phyloP scores from a whole-genome alignment of 2,329 filamentous ascomycete species.

The Acephala macrosclerotiorum region DNA sequence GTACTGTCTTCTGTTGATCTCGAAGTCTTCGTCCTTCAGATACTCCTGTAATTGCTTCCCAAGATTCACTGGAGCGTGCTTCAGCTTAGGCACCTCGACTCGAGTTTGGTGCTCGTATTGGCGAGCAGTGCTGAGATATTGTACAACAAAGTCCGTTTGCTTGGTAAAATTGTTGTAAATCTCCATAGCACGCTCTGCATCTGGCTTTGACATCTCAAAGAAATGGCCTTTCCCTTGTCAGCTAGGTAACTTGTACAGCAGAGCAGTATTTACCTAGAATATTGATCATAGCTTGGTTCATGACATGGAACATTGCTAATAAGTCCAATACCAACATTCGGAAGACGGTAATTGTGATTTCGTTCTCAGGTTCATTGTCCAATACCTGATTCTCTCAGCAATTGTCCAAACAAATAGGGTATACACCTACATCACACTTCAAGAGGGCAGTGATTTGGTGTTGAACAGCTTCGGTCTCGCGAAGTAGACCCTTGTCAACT shows the following conservation, averaged over 20 bases:
- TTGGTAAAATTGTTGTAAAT: slow-evolving; percentile 93
- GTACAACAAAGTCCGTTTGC: slow-evolving; percentile 91
- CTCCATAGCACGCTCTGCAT: slow-evolving; percentile 88
- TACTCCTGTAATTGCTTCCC: slow-evolving; percentile 93
- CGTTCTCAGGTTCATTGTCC: slow-evolving; percentile 89
- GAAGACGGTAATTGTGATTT: slow-evolving; percentile 95
- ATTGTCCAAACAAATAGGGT: background rate
- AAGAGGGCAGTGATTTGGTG: slow-evolving; percentile 84
- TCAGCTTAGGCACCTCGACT: slow-evolving; percentile 94
- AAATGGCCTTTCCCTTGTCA: slow-evolving; percentile 74
- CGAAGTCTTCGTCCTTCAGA: slow-evolving; percentile 92
- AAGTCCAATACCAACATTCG: slow-evolving; percentile 90
- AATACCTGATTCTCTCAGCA: slow-evolving; percentile 67
- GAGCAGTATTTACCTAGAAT: slow-evolving; percentile 75
- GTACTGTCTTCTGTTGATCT: slow-evolving; percentile 91
- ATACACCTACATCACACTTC: slow-evolving; percentile 82
- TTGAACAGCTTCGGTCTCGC: slow-evolving; percentile 92
- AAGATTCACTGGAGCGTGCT: slow-evolving; percentile 93
- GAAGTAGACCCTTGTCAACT: slow-evolving; percentile 89
- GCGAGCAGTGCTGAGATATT: slow-evolving; percentile 85
- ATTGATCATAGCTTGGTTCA: slow-evolving; percentile 98
- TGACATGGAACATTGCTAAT: slow-evolving; percentile 87
- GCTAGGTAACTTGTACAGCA: background rate
- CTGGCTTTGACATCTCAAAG: slow-evolving; percentile 95
- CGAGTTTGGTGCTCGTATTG: slow-evolving; percentile 92